Evolutionary conservation across 2,329 filamentous ascomycete species (phyloP).

Genomic region (Nannizzia gypsea): DNA sequence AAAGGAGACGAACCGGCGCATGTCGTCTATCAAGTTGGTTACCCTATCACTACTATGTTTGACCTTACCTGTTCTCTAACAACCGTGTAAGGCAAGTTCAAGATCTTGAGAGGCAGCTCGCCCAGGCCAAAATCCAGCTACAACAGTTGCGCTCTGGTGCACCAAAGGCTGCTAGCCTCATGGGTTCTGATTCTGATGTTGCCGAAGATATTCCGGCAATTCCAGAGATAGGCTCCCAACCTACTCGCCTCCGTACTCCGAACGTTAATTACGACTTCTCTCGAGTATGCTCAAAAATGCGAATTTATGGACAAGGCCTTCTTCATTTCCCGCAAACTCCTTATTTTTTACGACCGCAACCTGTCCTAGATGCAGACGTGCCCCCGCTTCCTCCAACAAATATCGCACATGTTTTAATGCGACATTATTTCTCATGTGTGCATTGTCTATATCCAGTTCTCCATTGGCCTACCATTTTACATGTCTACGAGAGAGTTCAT

Average conservation of each 20-base stretch:
- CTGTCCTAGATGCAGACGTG: constrained; percentile 41
- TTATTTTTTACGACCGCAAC: constrained; percentile 42
- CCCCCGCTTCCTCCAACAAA: constrained; percentile 60
- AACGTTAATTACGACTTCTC: constrained; percentile 53
- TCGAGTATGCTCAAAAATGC: constrained; percentile 59
- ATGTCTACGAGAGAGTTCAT: constrained; percentile 67
- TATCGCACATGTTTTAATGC: constrained; percentile 59
- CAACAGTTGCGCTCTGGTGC: constrained; percentile 57
- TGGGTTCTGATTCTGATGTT: constrained; percentile 33
- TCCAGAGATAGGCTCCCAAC: constrained; percentile 54
- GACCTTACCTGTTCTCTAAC: constrained; percentile 6
- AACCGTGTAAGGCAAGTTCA: constrained; percentile 59
- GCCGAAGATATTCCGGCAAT: constrained; percentile 41
- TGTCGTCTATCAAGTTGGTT: constrained; percentile 89
- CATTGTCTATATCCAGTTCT: constrained; percentile 75
- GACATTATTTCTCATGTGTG: constrained; percentile 61
- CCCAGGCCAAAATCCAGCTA: constrained; percentile 69
- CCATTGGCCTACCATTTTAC: constrained; percentile 75
- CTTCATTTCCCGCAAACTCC: constrained; percentile 65
- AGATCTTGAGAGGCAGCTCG: constrained; percentile 85
- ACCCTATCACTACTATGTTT: constrained; percentile 1
- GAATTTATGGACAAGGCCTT: constrained; percentile 62
- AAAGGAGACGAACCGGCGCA: constrained; percentile 94
- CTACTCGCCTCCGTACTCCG: constrained; percentile 51
- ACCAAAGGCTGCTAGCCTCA: constrained; percentile 35